These are phyloP conservation scores for Agrocybe pediades DNA, from an alignment of 768 basidiomycete genomes.

Conservation along the genomic window DNA sequence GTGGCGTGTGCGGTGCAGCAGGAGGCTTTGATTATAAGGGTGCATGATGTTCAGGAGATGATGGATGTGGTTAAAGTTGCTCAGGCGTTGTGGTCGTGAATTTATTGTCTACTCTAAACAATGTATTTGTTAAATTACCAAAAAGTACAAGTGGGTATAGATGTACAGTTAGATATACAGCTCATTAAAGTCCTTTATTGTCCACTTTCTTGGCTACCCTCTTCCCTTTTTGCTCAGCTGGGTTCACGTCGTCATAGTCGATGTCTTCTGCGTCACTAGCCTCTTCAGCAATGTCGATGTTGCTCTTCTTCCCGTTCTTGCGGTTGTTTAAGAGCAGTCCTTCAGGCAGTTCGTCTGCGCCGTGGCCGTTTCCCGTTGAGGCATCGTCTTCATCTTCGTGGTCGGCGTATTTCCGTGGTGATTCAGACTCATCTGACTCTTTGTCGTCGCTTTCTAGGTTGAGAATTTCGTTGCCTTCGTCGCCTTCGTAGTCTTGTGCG, in stretches of 20 bases:
- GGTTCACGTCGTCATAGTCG: not conserved
- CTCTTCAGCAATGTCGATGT: not conserved
- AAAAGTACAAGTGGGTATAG: not conserved
- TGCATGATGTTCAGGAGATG: slow-evolving; percentile 80
- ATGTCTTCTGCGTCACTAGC: not conserved
- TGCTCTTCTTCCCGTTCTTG: not conserved
- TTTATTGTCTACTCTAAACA: no score
- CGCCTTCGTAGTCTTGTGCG: slow-evolving; percentile 60
- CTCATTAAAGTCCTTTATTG: not conserved
- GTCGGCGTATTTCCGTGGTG: no score
- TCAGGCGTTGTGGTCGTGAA: slow-evolving; percentile 54
- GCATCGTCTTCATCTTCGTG: not conserved
- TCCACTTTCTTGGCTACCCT: not conserved
- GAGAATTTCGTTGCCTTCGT: slow-evolving; percentile 22
- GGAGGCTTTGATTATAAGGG: slow-evolving; percentile 70
- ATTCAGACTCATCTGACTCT: not conserved
- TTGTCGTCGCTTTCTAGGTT: not conserved
- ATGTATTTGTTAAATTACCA: no score
- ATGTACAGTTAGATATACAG: no score
- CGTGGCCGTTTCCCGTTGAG: not conserved
- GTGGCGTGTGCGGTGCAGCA: slow-evolving; percentile 77
- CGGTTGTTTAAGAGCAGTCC: not conserved
- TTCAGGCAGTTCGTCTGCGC: not conserved
- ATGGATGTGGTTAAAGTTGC: slow-evolving; percentile 72
- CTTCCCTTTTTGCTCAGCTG: not conserved